Evolutionary conservation across 768 basidiomycete species (phyloP), one percentile per base, ranked within the genome.

Genomic region (Candolleomyces efflorescens): DNA sequence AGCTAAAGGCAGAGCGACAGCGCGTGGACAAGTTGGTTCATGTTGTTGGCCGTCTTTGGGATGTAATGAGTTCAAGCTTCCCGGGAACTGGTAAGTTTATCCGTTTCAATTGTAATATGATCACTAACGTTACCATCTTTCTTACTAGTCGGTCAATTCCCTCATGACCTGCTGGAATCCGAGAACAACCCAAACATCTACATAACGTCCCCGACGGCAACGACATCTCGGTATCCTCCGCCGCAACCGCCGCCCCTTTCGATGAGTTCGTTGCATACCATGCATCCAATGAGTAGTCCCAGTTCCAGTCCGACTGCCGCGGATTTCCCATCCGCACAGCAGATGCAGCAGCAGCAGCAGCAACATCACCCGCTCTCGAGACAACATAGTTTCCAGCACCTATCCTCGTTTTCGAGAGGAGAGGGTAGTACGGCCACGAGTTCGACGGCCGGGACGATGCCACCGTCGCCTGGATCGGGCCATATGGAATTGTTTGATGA

Each of bases 171-270:
- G 2, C 62, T 85, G 7, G 85, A 87, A 15, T 66, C 67, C 22
- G 82, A 83, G 6, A 82, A 32, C 32, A 32, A 77, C 54, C 87
- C 89, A 9, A 86, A 89, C 62, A 89, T 91, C 63, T 87, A 79
- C 66, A 77, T 92, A 62, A 91, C 87, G 3, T 85, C 86, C 0
- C 87, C 89, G 2, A 77, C 79, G 3, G 67, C 81, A 20, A 73
- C 73, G 4, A 67, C 64, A 2, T 68, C 73, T 7, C 70, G 75
- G 12, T 79, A 71, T 53, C 75, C 78, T 45, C 77, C 78, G 15
- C 77, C 76, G 24, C 69, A 71, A 51, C 75, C 78, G 44, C 77
- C 78, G 17, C 78, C 77, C 22, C 69, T 78, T 37, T 75, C 75
- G 32, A 77, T 78, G 65, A 75, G 72, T 61, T 66, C 72, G 23